phyloP scores from a whole-genome alignment of 2,329 filamentous ascomycete genomes.

The Penicillium polonicum region DNA sequence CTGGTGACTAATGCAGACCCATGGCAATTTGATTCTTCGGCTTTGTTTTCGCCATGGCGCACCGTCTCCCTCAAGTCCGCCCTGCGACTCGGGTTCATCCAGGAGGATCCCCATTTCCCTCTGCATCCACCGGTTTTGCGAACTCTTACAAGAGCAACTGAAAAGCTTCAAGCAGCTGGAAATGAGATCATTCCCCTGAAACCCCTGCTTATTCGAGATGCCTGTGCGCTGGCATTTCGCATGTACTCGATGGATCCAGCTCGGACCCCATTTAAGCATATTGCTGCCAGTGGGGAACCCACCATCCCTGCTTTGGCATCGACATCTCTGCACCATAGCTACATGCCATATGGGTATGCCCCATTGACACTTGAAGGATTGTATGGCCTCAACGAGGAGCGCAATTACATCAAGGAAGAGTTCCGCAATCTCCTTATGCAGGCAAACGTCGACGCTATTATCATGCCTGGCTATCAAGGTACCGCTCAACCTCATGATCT shows the following conservation, averaged over 20 bases:
- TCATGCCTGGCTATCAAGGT: slow-evolving; percentile 50
- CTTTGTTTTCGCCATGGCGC: slow-evolving; percentile 27
- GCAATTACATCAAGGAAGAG: slow-evolving; percentile 32
- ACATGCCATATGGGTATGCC: slow-evolving; percentile 8
- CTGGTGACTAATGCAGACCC: slow-evolving; percentile 20
- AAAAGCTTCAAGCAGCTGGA: slow-evolving; percentile 9
- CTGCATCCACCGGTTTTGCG: slow-evolving; percentile 19
- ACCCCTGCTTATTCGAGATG: slow-evolving; percentile 6
- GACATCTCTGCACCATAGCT: slow-evolving; percentile 18
- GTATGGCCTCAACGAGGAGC: slow-evolving; percentile 45
- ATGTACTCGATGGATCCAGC: slow-evolving; percentile 19
- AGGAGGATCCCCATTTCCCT: slow-evolving; percentile 16
- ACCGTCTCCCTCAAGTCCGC: slow-evolving; percentile 10
- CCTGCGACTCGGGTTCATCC: slow-evolving; percentile 13
- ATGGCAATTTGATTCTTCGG: slow-evolving; percentile 26
- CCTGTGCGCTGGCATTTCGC: slow-evolving; percentile 10
- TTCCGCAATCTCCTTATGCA: slow-evolving; percentile 45
- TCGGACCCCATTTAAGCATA: slow-evolving; percentile 24
- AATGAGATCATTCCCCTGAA: slow-evolving; percentile 11
- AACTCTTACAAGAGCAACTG: slow-evolving; percentile 6
- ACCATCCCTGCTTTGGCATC: slow-evolving; percentile 16
- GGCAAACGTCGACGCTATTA: slow-evolving; percentile 49
- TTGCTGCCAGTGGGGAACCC: slow-evolving; percentile 44
- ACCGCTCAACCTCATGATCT: slow-evolving; percentile 54
- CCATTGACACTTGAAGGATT: slow-evolving; percentile 39